Conservation (phyloP, 345 rosid genomes). For the Draba incana region DNA sequence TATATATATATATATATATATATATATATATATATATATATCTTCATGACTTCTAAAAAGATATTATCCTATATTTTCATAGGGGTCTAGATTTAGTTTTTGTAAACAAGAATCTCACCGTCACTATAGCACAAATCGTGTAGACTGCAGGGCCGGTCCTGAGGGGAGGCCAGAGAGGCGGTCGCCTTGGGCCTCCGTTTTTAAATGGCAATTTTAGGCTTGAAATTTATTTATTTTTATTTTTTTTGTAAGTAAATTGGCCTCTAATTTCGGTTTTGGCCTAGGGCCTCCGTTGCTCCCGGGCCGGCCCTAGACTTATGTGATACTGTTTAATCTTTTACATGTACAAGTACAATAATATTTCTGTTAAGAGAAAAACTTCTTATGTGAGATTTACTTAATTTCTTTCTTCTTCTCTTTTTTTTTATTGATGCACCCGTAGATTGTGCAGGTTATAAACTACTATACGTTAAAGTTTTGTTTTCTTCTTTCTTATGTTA, state of each 20-base stretch:
- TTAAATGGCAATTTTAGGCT: too few relatives aligned
- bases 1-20: too few relatives aligned
- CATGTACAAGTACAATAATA: background rate
- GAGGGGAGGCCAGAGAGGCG: too few relatives aligned
- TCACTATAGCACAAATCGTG: conserved; percentile 15
- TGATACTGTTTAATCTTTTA: conserved; percentile 6
- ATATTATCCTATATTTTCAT: background rate
- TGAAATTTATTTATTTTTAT: too few relatives aligned
- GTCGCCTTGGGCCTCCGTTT: too few relatives aligned
- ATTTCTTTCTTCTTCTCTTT: background rate
- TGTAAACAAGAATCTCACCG: conserved; percentile 17
- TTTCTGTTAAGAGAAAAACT: background rate
- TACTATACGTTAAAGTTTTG: background rate
- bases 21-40: background rate
- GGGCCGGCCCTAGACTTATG: too few relatives aligned
- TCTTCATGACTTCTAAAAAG: background rate
- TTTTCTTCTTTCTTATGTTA: background rate
- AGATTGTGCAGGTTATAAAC: conserved; percentile 8
- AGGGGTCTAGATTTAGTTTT: background rate
- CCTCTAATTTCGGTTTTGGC: too few relatives aligned
- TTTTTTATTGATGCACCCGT: background rate
- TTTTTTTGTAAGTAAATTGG: too few relatives aligned
- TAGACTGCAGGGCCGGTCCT: too few relatives aligned
- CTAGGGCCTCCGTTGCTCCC: too few relatives aligned
- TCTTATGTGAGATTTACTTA: background rate